A percentile compares a stretch with the other conserved stretches of the same genome.
Conservation (phyloP, 805 yeast genomes). For the Torulaspora delbrueckii region DNA sequence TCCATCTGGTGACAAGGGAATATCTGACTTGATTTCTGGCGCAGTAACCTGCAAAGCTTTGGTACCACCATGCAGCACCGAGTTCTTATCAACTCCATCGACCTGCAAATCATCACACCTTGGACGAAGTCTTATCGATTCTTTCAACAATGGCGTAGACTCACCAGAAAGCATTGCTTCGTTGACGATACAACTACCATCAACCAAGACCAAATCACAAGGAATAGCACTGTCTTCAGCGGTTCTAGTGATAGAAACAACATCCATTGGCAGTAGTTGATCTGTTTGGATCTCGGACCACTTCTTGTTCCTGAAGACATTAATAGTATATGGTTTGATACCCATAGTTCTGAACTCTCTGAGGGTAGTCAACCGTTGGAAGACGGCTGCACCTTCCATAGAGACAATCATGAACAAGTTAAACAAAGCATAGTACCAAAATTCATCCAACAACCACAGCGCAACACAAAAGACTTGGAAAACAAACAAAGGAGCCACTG, state of each 20-base stretch:
- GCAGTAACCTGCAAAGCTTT: constrained; percentile 86
- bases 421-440: constrained; percentile 92
- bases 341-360: constrained; percentile 96
- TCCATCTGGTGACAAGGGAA: constrained; percentile 74
- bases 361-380: constrained; percentile 92
- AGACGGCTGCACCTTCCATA: constrained; percentile 91
- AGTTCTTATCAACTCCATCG: constrained; percentile 83
- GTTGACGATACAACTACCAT: constrained; percentile 91
- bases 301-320: constrained; percentile 60
- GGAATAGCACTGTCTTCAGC: constrained; percentile 90
- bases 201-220: constrained; percentile 80
- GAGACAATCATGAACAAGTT: constrained; percentile 87
- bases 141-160: constrained; percentile 93
- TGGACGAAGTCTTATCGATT: constrained; percentile 82
- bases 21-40: constrained; percentile 45
- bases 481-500: constrained; percentile 96
- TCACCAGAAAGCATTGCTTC: constrained; percentile 99
- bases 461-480: constrained; percentile 95
- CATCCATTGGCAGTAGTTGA: constrained; percentile 84
- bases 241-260: constrained; percentile 82
- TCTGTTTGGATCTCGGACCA: constrained; percentile 72
- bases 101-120: constrained; percentile 58
- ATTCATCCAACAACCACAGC: constrained; percentile 92
- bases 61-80: constrained; percentile 92
- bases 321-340: constrained; percentile 79